phyloP scores from a whole-genome alignment of 2,329 filamentous ascomycete genomes.

The Scytalidium sp. region DNA sequence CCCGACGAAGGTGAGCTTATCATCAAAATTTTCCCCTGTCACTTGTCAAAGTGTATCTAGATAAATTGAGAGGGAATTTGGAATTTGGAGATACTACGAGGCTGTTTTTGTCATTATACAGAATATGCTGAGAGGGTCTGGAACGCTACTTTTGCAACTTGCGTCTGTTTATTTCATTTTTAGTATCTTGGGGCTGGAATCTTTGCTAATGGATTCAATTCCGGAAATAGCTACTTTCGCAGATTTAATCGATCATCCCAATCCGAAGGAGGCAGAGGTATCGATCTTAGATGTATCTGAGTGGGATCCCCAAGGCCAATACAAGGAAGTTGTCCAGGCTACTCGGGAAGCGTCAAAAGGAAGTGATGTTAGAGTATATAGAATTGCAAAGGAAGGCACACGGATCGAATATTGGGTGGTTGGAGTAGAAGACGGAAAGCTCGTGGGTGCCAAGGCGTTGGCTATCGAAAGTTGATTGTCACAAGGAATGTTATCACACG shows the following conservation, averaged over 20 bases:
- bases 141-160: not conserved
- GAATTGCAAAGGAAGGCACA: constrained; percentile 59
- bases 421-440: constrained; percentile 54
- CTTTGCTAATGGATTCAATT: not conserved
- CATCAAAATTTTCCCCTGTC: constrained; percentile 8
- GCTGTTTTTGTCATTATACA: no score
- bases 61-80: no score
- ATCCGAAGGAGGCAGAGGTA: constrained; percentile 53
- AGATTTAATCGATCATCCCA: constrained; percentile 58
- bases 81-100: not conserved
- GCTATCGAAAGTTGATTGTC: constrained; percentile 66
- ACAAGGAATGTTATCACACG: no score
- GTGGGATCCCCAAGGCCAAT: constrained; percentile 73
- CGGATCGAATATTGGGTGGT: constrained; percentile 80
- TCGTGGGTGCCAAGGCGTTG: constrained; percentile 78
- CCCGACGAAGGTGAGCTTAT: constrained; percentile 57
- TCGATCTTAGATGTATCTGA: constrained; percentile 64
- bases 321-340: constrained; percentile 65
- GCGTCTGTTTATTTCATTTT: not conserved
- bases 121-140: no score
- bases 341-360: constrained; percentile 61
- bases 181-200: not conserved
- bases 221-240: constrained; percentile 62
- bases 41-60: no score
- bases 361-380: constrained; percentile 72